Evolutionary conservation across 148 eudicot species (phyloP).

Genomic region (Oxyria digyna): DNA sequence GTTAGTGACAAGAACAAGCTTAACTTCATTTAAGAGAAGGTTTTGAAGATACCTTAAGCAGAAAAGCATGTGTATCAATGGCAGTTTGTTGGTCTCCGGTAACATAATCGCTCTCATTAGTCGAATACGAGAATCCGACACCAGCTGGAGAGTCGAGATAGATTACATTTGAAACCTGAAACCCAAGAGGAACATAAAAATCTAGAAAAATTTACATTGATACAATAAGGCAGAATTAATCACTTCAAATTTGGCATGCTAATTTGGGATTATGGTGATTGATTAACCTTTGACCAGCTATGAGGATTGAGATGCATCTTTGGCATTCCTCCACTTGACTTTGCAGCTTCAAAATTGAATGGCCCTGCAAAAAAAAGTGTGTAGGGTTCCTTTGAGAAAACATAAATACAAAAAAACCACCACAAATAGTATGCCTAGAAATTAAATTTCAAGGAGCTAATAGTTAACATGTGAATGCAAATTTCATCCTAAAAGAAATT

Average conservation of each 20-base stretch:
- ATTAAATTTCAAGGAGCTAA: neutral
- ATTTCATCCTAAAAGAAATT: too few species aligned
- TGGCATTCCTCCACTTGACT: conserved; percentile 45
- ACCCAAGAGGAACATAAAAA: neutral
- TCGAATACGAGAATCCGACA: conserved; percentile 74
- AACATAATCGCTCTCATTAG: conserved; percentile 39
- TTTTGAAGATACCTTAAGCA: conserved; percentile 55
- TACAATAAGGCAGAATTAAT: neutral
- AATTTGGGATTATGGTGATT: neutral
- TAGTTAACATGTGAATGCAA: neutral
- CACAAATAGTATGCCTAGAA: neutral
- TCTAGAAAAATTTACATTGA: neutral
- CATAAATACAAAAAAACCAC: neutral
- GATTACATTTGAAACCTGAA: conserved; percentile 70
- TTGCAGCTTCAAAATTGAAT: conserved; percentile 69
- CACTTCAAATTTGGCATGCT: neutral
- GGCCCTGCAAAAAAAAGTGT: conserved; percentile 45
- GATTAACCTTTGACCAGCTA: conserved; percentile 81
- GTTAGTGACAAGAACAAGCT: neutral
- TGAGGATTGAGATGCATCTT: conserved; percentile 73
- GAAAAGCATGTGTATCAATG: conserved; percentile 59
- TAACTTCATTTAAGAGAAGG: too few species aligned
- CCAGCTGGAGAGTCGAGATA: conserved; percentile 95
- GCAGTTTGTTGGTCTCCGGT: conserved; percentile 79
- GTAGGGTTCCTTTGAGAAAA: neutral